Evolutionary conservation across 2,329 filamentous ascomycete genomes (phyloP).

Genomic region (Sporothrix variecibatus): DNA sequence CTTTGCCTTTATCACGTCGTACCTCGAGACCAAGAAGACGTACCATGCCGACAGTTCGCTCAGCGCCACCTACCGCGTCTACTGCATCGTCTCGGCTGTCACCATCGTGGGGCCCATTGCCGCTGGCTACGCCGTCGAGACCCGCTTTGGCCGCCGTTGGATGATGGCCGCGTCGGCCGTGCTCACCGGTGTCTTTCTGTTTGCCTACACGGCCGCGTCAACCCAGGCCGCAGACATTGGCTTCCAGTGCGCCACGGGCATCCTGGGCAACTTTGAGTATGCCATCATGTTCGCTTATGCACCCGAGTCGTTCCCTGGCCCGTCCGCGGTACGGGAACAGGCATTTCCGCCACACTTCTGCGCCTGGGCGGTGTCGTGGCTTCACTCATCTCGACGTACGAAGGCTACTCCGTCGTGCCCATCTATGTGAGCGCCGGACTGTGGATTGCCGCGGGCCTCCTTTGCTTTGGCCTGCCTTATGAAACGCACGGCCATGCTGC

Average conservation of each 20-base stretch:
- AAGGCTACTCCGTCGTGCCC: constrained; percentile 24
- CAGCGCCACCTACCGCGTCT: constrained; percentile 72
- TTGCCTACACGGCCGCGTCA: constrained; percentile 67
- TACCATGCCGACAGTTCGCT: constrained; percentile 69
- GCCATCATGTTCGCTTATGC: constrained; percentile 77
- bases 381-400: constrained; percentile 29
- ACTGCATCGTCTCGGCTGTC: constrained; percentile 28
- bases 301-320: constrained; percentile 78
- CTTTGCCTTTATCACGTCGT: constrained; percentile 50
- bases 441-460: constrained; percentile 67
- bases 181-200: constrained; percentile 72
- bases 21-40: constrained; percentile 44
- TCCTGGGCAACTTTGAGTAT: constrained; percentile 50
- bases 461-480: constrained; percentile 27
- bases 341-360: constrained; percentile 71
- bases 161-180: constrained; percentile 66
- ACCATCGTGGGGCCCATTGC: constrained; percentile 56
- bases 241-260: constrained; percentile 70
- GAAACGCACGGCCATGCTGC: constrained; percentile 30
- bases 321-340: constrained; percentile 77
- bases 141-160: constrained; percentile 69
- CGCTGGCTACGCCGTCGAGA: constrained; percentile 69
- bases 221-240: constrained; percentile 65
- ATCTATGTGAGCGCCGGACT: constrained; percentile 73
- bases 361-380: constrained; percentile 32